Conservation (phyloP, 179 eudicot species). For the Dionaea muscipula region DNA sequence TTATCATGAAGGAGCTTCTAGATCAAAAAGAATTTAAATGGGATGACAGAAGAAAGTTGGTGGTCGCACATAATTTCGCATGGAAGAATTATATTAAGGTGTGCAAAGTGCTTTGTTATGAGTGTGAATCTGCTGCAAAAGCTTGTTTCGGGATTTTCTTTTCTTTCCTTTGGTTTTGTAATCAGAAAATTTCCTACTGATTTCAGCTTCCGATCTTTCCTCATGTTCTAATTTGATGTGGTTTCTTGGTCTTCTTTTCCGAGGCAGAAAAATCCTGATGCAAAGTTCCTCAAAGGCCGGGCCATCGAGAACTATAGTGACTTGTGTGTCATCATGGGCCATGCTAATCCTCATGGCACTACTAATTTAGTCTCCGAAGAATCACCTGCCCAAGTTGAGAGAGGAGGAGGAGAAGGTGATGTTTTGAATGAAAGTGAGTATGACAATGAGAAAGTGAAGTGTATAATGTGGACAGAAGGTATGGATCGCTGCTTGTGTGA, state of each 20-base stretch:
- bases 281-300: conserved; percentile 10
- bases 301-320: conserved; percentile 11
- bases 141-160: too few species aligned
- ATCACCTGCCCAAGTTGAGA: background rate
- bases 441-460: background rate
- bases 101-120: background rate
- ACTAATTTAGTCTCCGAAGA: background rate
- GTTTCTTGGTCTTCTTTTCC: background rate
- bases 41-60: conserved; percentile 11
- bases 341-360: conserved; percentile 2
- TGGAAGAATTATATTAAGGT: conserved; percentile 11
- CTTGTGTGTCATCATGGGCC: conserved; percentile 10
- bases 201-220: background rate
- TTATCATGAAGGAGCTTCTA: conserved; percentile 10
- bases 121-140: too few species aligned
- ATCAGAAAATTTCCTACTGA: background rate
- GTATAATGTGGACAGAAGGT: conserved; percentile 5
- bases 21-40: conserved; percentile 11
- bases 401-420: background rate
- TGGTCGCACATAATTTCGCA: conserved; percentile 2
- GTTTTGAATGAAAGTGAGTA: background rate
- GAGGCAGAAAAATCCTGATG: conserved; percentile 7
- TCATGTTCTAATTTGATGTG: background rate
- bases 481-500: conserved; percentile 13
- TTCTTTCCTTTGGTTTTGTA: background rate